Conservation (phyloP, 1,284 basidiomycete genomes). For the Pyrrhoderma lamaoense region DNA sequence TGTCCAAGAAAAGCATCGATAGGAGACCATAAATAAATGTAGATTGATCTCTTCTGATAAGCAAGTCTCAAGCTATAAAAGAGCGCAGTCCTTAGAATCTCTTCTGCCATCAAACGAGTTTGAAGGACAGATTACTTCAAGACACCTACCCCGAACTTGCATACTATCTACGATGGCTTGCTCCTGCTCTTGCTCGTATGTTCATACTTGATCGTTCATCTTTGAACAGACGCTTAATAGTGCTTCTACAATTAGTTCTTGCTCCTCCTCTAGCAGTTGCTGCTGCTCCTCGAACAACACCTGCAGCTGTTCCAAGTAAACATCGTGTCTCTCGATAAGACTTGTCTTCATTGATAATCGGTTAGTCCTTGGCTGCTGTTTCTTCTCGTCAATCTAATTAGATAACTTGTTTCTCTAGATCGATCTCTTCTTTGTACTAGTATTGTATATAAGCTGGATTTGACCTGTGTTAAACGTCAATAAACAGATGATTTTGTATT, state of each 20-base stretch:
- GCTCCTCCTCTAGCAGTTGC: slow-evolving; percentile 2
- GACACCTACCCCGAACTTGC: background rate
- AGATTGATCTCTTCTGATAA: background rate
- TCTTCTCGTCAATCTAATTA: too few species aligned
- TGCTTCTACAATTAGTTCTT: background rate
- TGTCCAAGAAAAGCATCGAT: background rate
- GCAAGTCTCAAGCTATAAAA: too few species aligned
- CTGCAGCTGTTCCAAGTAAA: slow-evolving; percentile 8
- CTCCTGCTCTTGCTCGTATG: slow-evolving; percentile 2
- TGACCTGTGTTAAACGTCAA: too few species aligned
- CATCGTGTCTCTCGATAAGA: too few species aligned
- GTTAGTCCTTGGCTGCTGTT: too few species aligned
- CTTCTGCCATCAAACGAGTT: background rate
- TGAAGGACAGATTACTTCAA: too few species aligned
- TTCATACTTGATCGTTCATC: background rate
- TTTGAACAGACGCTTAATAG: background rate
- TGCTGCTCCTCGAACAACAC: slow-evolving; percentile 11
- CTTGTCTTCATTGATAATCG: too few species aligned
- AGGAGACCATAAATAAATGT: background rate
- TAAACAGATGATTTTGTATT: too few species aligned
- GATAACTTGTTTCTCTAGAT: too few species aligned
- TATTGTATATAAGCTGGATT: too few species aligned
- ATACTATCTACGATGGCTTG: slow-evolving; percentile 5
- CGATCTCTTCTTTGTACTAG: too few species aligned
- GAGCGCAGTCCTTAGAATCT: too few species aligned